Base-by-base conservation (phyloP, 495 filamentous ascomycete species). In the Hypoxylon fragiforme region DNA sequence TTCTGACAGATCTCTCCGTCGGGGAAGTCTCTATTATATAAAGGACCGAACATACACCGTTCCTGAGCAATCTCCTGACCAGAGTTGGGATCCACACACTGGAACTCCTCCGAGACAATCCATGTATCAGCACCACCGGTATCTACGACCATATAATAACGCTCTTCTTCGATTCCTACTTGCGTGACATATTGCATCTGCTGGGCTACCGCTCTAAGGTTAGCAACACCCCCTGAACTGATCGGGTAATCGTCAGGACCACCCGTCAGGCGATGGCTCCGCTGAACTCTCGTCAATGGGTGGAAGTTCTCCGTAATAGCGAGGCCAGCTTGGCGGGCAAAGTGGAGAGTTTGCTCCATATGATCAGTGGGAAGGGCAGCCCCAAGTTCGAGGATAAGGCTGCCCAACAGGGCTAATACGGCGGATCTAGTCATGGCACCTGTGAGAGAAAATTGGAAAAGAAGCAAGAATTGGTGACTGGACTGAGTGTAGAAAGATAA, bases 121-220 rank as follows among this genome's bases (percentile, higher is more conserved):
- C 82, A 87, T 19, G 80, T 84, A 56, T 88, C 85, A 53, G 73
- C 78, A 64, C 77, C 81, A 7, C 82, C 82, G 9, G 82, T 86
- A 62, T 86, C 85, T 44, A 85, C 71, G 14, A 82, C 73, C 14
- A 80, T 60, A 18, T 72, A 62, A 58, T 80, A 82, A 7, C 63
- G 70, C 37, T 73, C 47, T n/a, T 38, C 55, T 2, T 71, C 77
- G 13, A 80, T 62, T 8, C 60, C 62, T 5, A 79, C 67, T 39
- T 64, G 28, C 32, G 56, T 54, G 36, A 69, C 52, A 39, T 69
- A 69, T 40, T 69, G 63, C 28, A 63, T 51, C 40, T 66, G 60
- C 36, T 64, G 50, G 7, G 53, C n/a, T 12, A 54, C 63, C 0
- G 55, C 32, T 34, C 56, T 50, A 9, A 58, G 53, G 4, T 42